phyloP scores from a whole-genome alignment of 495 filamentous ascomycete genomes.

The Penicillium chermesinum region DNA sequence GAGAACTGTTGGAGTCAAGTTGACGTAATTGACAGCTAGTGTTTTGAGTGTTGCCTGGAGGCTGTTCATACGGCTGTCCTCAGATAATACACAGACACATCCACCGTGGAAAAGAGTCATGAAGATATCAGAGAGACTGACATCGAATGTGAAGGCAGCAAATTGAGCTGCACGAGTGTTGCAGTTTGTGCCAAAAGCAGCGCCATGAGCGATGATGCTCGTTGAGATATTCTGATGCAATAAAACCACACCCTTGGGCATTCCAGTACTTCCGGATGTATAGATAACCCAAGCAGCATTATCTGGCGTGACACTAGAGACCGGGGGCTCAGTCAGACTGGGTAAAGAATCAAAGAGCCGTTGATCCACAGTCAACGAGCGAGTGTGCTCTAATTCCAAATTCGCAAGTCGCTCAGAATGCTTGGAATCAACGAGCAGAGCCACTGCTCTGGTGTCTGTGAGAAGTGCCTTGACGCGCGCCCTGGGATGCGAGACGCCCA shows the following conservation, averaged over 20 bases:
- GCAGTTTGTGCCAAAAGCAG: not conserved
- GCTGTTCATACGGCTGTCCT: not conserved
- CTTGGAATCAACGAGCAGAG: not conserved
- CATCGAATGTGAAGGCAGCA: not conserved
- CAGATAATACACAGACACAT: not conserved
- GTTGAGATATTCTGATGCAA: not conserved
- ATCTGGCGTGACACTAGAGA: not conserved
- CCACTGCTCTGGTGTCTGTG: not conserved
- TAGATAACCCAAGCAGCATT: slow-evolving; percentile 41
- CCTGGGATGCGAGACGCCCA: not conserved
- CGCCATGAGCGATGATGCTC: not conserved
- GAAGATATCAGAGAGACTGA: not conserved
- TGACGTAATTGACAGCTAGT: not conserved
- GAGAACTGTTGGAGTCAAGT: not conserved
- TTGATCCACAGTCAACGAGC: not conserved
- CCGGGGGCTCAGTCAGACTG: not conserved
- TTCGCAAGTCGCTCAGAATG: not conserved
- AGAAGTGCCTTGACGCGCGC: not conserved
- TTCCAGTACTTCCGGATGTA: slow-evolving; percentile 47
- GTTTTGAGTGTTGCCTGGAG: not conserved
- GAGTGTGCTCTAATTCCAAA: not conserved
- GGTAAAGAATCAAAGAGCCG: not conserved
- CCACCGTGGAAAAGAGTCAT: not conserved
- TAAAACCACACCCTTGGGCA: slow-evolving; percentile 38
- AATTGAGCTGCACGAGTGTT: not conserved